Evolutionary conservation across 2,329 filamentous ascomycete genomes (phyloP).

Genomic region (Trichoderma breve): DNA sequence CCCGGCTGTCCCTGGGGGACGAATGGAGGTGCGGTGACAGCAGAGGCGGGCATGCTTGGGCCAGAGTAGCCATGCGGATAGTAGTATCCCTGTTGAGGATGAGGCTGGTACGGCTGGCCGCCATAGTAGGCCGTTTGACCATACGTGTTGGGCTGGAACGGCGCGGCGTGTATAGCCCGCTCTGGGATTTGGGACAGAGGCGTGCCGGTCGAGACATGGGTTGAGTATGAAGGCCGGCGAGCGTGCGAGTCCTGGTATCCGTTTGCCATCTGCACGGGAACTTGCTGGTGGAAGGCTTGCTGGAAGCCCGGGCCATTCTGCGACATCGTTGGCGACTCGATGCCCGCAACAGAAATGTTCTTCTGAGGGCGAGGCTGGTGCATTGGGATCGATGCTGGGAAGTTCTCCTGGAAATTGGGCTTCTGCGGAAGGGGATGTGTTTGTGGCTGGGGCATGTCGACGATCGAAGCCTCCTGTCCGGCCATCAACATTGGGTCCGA

Average conservation of each 20-base stretch:
- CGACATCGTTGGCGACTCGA: slow-evolving; percentile 72
- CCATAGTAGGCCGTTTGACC: slow-evolving; percentile 56
- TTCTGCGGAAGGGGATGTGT: slow-evolving; percentile 58
- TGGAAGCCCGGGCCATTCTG: slow-evolving; percentile 72
- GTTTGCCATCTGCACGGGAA: slow-evolving; percentile 70
- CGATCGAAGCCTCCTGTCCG: slow-evolving; percentile 41
- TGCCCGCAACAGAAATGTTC: slow-evolving; percentile 86
- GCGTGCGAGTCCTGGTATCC: slow-evolving; percentile 60
- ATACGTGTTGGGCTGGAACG: slow-evolving; percentile 78
- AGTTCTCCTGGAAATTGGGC: slow-evolving; percentile 57
- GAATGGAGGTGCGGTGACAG: slow-evolving; percentile 52
- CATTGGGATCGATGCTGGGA: slow-evolving; percentile 62
- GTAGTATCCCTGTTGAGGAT: slow-evolving; percentile 62
- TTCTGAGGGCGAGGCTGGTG: slow-evolving; percentile 96
- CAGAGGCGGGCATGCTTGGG: slow-evolving; percentile 51
- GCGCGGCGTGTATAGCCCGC: slow-evolving; percentile 82
- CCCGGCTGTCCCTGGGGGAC: slow-evolving; percentile 53
- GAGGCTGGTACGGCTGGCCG: slow-evolving; percentile 40
- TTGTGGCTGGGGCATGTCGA: slow-evolving; percentile 56
- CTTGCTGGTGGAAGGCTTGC: slow-evolving; percentile 90
- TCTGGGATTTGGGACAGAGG: slow-evolving; percentile 91
- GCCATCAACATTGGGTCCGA: slow-evolving; percentile 21
- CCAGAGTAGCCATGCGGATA: slow-evolving; percentile 56
- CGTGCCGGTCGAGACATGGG: slow-evolving; percentile 70
- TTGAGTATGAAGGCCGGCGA: slow-evolving; percentile 67